Base-by-base conservation (phyloP, 2,329 filamentous ascomycete genomes). In the Paracoccidioides brasiliensis region DNA sequence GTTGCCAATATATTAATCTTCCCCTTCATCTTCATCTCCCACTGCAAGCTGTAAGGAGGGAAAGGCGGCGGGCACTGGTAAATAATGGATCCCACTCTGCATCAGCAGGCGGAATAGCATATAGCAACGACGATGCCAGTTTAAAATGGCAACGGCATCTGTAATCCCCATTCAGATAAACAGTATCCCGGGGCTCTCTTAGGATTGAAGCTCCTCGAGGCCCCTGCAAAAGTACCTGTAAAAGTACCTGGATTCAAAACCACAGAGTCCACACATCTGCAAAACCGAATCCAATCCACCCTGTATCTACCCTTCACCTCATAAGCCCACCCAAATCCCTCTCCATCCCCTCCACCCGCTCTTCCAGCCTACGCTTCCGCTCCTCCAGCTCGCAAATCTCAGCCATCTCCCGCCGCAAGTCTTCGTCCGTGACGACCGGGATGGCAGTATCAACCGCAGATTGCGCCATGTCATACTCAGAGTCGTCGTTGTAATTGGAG, bases 341-440 rank as follows among this genome's bases (percentile, higher is more conserved):
- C 58, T 84, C 83, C 79, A 86, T 85, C 1, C 80, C 82, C 48
- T 73, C 78, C n/a, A 86, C 81, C 38, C 82, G 75, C 28, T 80
- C 79, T 64, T 86, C 83, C 10, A 87, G 68, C 5, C 70, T 72
- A 53, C 73, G 76, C 70, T 85, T 86, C 69, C 78, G 84, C 57
- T 69, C 70, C 66, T 87, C 84, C 40, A 87, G 69, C 58, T 81
- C 80, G 56, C 72, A 72, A 56, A 86, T 80, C 62, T 83, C 74
- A 3, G 75, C 74, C 44, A 78, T 72, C 51, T 76, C 78, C 33
- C 64, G 66, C 57, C 69, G 64, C 45, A 76, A 67, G 58, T 75
- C 73, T 41, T 72, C 68, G 54, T 75, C 71, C 2, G 70, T 73
- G 50, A 74, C 64, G 9, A 67, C 62, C 1, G 49, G 37, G 12